Evolutionary conservation across 73 alveolate species (phyloP).

Genomic region (Uronychia binucleata): DNA sequence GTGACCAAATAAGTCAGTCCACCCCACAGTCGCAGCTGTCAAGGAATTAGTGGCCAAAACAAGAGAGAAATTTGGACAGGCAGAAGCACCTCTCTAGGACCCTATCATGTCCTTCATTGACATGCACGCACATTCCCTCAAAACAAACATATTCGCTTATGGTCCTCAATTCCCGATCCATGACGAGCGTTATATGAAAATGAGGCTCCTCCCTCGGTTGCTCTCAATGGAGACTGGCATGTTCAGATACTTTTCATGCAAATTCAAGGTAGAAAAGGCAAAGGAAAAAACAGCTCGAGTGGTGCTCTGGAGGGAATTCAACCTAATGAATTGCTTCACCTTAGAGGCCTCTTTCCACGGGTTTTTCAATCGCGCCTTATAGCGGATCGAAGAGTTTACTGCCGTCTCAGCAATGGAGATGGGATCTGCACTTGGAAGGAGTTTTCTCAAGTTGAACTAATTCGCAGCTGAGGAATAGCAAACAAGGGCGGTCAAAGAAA

Average conservation of each 20-base stretch:
- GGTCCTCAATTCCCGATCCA: constrained; percentile 66
- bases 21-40: constrained; percentile 45
- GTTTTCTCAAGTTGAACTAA: constrained; percentile 33
- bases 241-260: constrained; percentile 55
- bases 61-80: constrained; percentile 13
- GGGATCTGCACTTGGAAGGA: constrained; percentile 35
- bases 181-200: constrained; percentile 26
- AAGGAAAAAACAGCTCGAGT: constrained; percentile 65
- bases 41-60: constrained; percentile 18
- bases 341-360: constrained; percentile 67
- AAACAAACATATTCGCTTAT: constrained; percentile 43
- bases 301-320: constrained; percentile 60
- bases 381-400: constrained; percentile 20
- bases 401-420: constrained; percentile 7
- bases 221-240: constrained; percentile 38
- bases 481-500: too few relatives aligned
- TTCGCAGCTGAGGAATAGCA: too few relatives aligned
- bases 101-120: constrained; percentile 41
- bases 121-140: constrained; percentile 59
- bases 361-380: constrained; percentile 4
- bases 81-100: constrained; percentile 45
- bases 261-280: constrained; percentile 37
- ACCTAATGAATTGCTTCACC: constrained; percentile 57
- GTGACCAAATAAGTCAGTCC: constrained; percentile 29
- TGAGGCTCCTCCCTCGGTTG: constrained; percentile 44